Evolutionary conservation across 257 asterid species (phyloP).

Genomic region (Misopates orontium): DNA sequence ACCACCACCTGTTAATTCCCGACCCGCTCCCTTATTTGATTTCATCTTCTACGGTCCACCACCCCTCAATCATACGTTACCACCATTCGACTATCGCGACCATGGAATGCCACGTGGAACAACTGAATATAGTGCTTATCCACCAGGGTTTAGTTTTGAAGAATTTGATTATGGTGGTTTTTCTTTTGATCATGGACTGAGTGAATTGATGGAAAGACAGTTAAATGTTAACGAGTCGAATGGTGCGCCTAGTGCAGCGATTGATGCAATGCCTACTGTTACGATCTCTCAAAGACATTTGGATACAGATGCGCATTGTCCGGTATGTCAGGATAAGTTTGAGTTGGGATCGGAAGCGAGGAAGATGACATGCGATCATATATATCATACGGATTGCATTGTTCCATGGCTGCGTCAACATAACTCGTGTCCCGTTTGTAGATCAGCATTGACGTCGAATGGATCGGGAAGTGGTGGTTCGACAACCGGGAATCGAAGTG

Average conservation of each 20-base stretch:
- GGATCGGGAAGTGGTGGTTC: too few relatives aligned
- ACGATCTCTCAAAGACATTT: conserved; percentile 41
- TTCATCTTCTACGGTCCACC: too few relatives aligned
- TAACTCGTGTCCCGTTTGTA: conserved; percentile 68
- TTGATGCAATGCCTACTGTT: conserved; percentile 54
- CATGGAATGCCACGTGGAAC: conserved; percentile 38
- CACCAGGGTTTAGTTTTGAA: not conserved
- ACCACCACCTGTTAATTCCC: too few relatives aligned
- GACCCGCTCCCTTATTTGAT: too few relatives aligned
- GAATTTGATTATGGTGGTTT: conserved; percentile 41
- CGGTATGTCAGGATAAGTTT: conserved; percentile 57
- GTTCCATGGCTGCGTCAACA: conserved; percentile 58
- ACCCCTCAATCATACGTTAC: too few relatives aligned
- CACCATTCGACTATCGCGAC: conserved; percentile 27
- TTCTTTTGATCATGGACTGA: conserved; percentile 26
- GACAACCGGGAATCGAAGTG: too few relatives aligned
- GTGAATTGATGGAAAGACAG: conserved; percentile 43
- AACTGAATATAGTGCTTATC: too few relatives aligned
- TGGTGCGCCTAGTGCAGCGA: conserved; percentile 68
- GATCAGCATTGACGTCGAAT: conserved; percentile 43
- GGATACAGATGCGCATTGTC: conserved; percentile 45
- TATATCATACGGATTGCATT: conserved; percentile 59
- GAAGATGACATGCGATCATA: conserved; percentile 59
- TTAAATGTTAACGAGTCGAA: conserved; percentile 42
- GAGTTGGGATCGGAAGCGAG: conserved; percentile 45